Evolutionary conservation across 106 monocot genomes (phyloP), one percentile per base, ranked within the genome.

Genomic region (Xerophyta viscosa): DNA sequence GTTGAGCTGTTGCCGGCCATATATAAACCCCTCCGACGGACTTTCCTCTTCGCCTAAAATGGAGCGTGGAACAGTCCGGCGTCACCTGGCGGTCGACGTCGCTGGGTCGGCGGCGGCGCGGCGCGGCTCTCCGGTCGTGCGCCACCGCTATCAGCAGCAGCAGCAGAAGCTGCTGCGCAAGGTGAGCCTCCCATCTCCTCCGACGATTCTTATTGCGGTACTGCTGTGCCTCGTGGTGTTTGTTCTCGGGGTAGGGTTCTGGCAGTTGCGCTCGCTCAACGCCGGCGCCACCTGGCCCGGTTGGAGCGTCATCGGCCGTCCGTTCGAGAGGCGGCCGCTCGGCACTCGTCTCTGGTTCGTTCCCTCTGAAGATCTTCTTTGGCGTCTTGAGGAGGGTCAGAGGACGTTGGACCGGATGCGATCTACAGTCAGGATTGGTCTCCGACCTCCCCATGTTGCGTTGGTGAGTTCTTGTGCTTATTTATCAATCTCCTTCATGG

Each of bases 391-490:
- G 48, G 66, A 73, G 56, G 42, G 52, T 8, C 53, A 65, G 18
- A 54, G 31, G 61, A 19, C 12, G 13, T 18, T 82, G 42, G 69
- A 69, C 24, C 41, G 48, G 72, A 29, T 50, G 41, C 63, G 82
- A 57, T 65, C 61, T 18, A 41, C 27, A 30, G 27, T 17, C 3
- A 19, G 47, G 29, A 8, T 45, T 20, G 67, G 77, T 6, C 22
- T 83, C 23, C 73, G 83, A 33, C 70, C 58, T 23, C 73, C 83
- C 2, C 69, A 73, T 50, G 12, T 83, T 29, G 83, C 72, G 8
- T 45, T 83, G 0, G 83, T 83, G 37, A 64, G 83, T 55, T 36
- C 31, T 20, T 12, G 4, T 29, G 4, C 22, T 21, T 56, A 8
- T 19, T 24, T 61, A 2, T 4, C 29, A 37, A 46, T 60, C 1